These are phyloP conservation scores for Chytriomyces sp. DNA, from an alignment of 192 early-diverging fungal genomes.

Conservation along the genomic window DNA sequence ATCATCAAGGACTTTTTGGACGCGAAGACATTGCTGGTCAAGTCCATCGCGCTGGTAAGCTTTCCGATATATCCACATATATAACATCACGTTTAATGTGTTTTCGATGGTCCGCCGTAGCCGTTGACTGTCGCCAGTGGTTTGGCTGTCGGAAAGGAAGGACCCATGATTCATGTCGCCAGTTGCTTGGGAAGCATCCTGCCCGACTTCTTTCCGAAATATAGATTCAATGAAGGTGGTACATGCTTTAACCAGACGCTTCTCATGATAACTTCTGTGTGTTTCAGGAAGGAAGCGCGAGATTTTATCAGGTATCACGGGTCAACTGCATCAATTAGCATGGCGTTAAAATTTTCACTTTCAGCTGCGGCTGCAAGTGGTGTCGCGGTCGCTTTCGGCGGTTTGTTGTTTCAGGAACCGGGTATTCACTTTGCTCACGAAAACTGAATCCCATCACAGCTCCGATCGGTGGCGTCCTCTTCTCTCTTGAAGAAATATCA, in stretches of 20 bases:
- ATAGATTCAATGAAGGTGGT: constrained; percentile 81
- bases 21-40: constrained; percentile 80
- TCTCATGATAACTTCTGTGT: constrained; percentile 60
- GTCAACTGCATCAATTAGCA: neutral
- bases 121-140: constrained; percentile 85
- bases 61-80: constrained; percentile 5
- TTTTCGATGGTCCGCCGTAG: too few relatives aligned
- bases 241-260: neutral
- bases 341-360: neutral
- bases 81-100: neutral
- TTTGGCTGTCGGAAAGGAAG: constrained; percentile 92
- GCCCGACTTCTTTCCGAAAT: constrained; percentile 87
- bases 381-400: constrained; percentile 91
- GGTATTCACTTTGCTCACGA: neutral
- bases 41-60: constrained; percentile 77
- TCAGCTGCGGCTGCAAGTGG: constrained; percentile 86
- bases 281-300: constrained; percentile 84
- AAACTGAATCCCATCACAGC: constrained; percentile 44
- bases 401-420: constrained; percentile 16
- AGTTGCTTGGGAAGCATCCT: constrained; percentile 88
- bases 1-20: constrained; percentile 89
- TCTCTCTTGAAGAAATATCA: constrained; percentile 89
- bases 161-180: constrained; percentile 90
- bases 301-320: constrained; percentile 68
- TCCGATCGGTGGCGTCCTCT: constrained; percentile 94